Base-by-base conservation (phyloP, 768 basidiomycete species). In the Rhizopogon roseolus region DNA sequence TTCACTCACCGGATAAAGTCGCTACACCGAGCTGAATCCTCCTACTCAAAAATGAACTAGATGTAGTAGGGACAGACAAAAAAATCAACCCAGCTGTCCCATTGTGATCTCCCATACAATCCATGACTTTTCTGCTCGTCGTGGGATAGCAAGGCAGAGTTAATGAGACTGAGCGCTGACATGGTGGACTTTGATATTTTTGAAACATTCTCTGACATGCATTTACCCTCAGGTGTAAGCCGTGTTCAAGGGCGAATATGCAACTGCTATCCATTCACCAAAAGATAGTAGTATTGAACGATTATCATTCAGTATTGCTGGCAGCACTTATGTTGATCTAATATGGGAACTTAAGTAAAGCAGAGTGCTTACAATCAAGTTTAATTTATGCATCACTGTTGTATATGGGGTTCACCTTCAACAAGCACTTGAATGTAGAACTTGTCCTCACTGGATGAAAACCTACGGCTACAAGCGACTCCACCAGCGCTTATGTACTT, bases 31-130 rank as follows among this genome's bases (percentile, higher is more conserved):
- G 34, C 34, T 36, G 34, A 36, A 36, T 0, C 11, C 10, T 36
- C 10, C 11, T 11, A 36, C 5, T 53, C 17, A 28, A 22, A 22
- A 22, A 22, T 1, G 22, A 22, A 43, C 32, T 28, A 25, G 34
- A 69, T 78, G 58, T 60, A 84, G 81, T 46, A 83, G 82, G 16
- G 82, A 84, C 36, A 85, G 75, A 63, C 84, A 86, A 6, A 84
- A 13, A 84, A 73, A 41, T 68, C 2, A 78, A 82, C 5, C 82
- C 82, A 22, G 82, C 77, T 2, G 83, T 22, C 22, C 22, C 22
- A 22, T 22, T 22, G 22, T 22, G n/a, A n/a, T n/a, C n/a, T 84
- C 85, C 50, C 84, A 70, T 37, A 86, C 71, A 52, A 84, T 79
- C 83, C 83, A 85, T 56, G 81, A 80, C 14, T 81, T 65, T 86